These are phyloP conservation scores for Epichloe elymi DNA, from an alignment of 2,329 filamentous ascomycete species.

Conservation along the genomic window DNA sequence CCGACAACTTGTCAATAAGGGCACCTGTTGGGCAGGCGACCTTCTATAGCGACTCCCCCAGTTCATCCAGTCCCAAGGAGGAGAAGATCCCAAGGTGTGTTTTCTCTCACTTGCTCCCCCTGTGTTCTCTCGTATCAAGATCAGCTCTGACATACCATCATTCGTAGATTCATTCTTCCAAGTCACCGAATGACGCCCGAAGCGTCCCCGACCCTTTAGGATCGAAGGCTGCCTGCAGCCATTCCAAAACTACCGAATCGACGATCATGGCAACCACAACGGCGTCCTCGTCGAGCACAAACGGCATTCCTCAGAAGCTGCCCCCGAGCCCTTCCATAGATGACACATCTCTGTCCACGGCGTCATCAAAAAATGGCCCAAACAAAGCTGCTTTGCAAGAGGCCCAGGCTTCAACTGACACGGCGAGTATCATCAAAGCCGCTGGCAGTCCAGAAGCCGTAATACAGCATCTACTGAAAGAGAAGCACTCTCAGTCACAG, in stretches of 20 bases:
- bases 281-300: conserved; percentile 20
- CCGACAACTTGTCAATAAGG: conserved; percentile 3
- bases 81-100: conserved; percentile 21
- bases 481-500: conserved; percentile 76
- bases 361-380: conserved; percentile 45
- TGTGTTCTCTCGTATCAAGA: not conserved
- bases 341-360: conserved; percentile 81
- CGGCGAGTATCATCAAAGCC: conserved; percentile 64
- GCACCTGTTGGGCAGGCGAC: conserved; percentile 15
- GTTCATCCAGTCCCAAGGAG: conserved; percentile 20
- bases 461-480: conserved; percentile 76
- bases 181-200: conserved; percentile 35
- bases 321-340: conserved; percentile 70
- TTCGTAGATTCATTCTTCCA: conserved; percentile 14
- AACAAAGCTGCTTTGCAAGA: conserved; percentile 42
- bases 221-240: conserved; percentile 29
- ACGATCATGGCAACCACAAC: conserved; percentile 35
- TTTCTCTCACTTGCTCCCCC: no score
- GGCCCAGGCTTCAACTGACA: conserved; percentile 54
- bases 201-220: conserved; percentile 30
- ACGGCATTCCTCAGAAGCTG: conserved; percentile 24
- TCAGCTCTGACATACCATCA: not conserved
- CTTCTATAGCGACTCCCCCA: conserved; percentile 25
- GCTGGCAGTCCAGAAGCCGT: conserved; percentile 84
- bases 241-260: conserved; percentile 23